phyloP scores from a whole-genome alignment of 2,329 filamentous ascomycete genomes.

The Simplicillium sp. region DNA sequence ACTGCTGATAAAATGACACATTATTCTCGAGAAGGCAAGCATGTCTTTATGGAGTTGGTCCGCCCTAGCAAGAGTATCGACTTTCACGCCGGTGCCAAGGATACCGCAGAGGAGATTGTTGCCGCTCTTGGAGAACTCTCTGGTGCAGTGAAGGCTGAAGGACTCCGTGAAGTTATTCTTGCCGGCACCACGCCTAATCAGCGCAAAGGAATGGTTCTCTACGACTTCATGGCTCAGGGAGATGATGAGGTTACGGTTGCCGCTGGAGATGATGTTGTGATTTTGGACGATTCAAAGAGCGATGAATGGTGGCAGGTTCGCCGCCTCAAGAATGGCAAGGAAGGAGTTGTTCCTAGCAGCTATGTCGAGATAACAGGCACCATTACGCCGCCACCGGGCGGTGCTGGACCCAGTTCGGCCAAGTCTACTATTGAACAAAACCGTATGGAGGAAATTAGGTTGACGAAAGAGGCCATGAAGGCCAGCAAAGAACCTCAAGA shows the following conservation, averaged over 20 bases:
- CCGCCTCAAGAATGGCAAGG: slow-evolving; percentile 80
- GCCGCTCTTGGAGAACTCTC: slow-evolving; percentile 79
- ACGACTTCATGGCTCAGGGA: slow-evolving; percentile 94
- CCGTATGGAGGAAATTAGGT: slow-evolving; percentile 68
- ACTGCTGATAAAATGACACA: slow-evolving; percentile 91
- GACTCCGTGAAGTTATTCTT: slow-evolving; percentile 74
- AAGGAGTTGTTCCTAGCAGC: slow-evolving; percentile 93
- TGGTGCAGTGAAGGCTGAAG: slow-evolving; percentile 74
- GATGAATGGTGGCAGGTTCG: slow-evolving; percentile 99
- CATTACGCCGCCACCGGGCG: slow-evolving; percentile 38
- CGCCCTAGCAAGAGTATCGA: slow-evolving; percentile 90
- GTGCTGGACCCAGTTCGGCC: slow-evolving; percentile 39
- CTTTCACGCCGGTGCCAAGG: slow-evolving; percentile 94
- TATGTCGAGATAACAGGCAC: slow-evolving; percentile 84
- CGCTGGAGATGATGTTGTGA: slow-evolving; percentile 79
- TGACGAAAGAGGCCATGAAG: slow-evolving; percentile 72
- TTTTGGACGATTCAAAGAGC: slow-evolving; percentile 83
- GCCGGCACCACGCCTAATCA: slow-evolving; percentile 61
- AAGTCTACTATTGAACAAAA: slow-evolving; percentile 68
- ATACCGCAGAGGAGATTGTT: slow-evolving; percentile 91
- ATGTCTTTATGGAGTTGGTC: slow-evolving; percentile 91
- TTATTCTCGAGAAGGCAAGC: slow-evolving; percentile 95
- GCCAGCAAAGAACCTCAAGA: slow-evolving; percentile 46
- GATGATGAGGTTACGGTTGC: slow-evolving; percentile 93
- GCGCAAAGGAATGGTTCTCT: slow-evolving; percentile 80